Base-by-base conservation (phyloP, 78 protist genomes). In the Dictyostelium firmibasis region DNA sequence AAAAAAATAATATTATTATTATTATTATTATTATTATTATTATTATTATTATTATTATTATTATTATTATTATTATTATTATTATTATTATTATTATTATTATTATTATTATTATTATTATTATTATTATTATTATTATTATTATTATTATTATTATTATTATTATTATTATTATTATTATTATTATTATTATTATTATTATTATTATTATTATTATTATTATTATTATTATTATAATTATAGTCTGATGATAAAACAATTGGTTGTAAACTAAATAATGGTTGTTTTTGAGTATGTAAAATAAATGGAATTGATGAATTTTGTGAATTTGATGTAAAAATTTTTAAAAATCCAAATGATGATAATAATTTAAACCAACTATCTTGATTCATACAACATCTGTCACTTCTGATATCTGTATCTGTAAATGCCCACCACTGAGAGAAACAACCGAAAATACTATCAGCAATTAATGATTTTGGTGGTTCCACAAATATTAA, bases 381-480 rank as follows among this genome's bases (percentile, higher is more conserved):
- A 4, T 72, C 38, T n/a, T 20, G 79, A 31, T 20, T 72, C 79
- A 72, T 72, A 72, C 79, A 72, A 31, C 79, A 72, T 25, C 31
- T 20, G 7, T 72, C 79, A 31, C 7, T 31, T 72, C 79, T 72
- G 2, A 72, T 33, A 2, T 72, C 79, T 0, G 41, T 64, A 44
- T 44, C 53, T 8, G 53, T 44, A 44, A 44, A 44, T 44, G 53
- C 3, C 53, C 53, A 44, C 53, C 91, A 85, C 50, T 85, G 83
- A 74, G n/a, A 20, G 83, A 85, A 85, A 38, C 83, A 70, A 53
- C 91, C 91, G 50, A 85, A 85, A 2, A 85, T 67, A 85, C 25
- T 74, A 50, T 85, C 91, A 29, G 33, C 13, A 29, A 85, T 35
- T 18, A 70, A 25, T 3, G 53, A 27, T 6, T 31, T 27, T 3